Evolutionary conservation across 441 rosid genomes (phyloP), one percentile per base, ranked within the genome.

Genomic region (Gossypium gossypioides): DNA sequence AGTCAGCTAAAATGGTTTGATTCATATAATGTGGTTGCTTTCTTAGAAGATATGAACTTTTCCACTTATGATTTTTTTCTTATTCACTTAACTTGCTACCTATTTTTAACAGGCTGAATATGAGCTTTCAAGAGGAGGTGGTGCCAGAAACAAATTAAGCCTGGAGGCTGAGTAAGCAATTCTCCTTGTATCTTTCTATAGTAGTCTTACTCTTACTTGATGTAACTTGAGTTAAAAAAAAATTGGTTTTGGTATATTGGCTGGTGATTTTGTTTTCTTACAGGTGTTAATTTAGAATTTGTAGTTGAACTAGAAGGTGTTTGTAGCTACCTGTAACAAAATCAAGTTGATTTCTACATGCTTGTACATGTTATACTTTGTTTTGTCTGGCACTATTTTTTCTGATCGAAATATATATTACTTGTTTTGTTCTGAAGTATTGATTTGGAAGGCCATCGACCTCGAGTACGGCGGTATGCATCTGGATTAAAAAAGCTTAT

Each of bases 391-490:
- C 18, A 34, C 25, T 44, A 34, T 10, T 56, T 42, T 58, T 59
- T 73, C 21, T 66, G 61, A 57, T 55, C 4, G 24, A 27, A 67
- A 48, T 50, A 50, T 50, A 68, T 67, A 61, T 64, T 51, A 21
- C 21, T 54, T 29, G 71, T 81, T 73, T 74, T 73, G 25, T 78
- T 75, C 61, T 84, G 79, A 79, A 91, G 99, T 84, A 88, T 96
- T 71, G 82, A 91, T 86, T 80, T 96, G 60, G 99, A 86, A 71
- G 97, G 91, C 71, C 99, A 82, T 85, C 92, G 96, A 68, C 96
- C 85, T 67, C 85, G 96, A 87, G 91, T 96, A 68, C 84, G 98
- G 88, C 89, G 90, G 16, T 92, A 92, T 84, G 99, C 99, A 4
- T 76, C 73, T 74, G 99, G 92, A 70, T 80, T 94, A 44, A 91